A percentile compares a stretch with the other conserved stretches of the same genome.
Evolutionary conservation across 805 yeast species (phyloP).

Genomic region (Lipomyces yamadae): DNA sequence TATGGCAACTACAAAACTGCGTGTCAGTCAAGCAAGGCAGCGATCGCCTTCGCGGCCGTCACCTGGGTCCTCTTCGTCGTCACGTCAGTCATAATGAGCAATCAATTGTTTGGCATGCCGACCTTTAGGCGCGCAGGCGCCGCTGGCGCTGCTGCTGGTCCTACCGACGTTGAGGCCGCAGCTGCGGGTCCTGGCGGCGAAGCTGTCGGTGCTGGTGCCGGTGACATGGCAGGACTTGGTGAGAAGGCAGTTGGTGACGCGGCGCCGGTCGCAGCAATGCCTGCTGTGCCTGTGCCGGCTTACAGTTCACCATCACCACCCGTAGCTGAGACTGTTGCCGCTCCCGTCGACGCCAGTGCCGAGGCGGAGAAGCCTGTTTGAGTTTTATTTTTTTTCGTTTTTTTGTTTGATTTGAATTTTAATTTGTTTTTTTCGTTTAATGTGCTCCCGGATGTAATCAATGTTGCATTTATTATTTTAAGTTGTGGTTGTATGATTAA

Average conservation of each 20-base stretch:
- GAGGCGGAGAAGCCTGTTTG: background rate
- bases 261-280: background rate
- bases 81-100: conserved; percentile 14
- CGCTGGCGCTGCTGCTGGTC: conserved; percentile 89
- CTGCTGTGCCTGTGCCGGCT: background rate
- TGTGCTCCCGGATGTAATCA: too few relatives aligned
- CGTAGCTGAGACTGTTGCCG: background rate
- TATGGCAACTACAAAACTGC: conserved; percentile 3
- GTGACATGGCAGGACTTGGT: background rate
- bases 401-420: background rate
- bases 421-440: background rate
- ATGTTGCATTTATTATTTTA: too few relatives aligned
- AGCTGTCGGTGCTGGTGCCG: conserved; percentile 53
- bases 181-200: conserved; percentile 59
- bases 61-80: conserved; percentile 26
- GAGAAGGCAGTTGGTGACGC: background rate
- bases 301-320: background rate
- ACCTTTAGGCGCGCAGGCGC: conserved; percentile 64
- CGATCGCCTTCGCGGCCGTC: conserved; percentile 35
- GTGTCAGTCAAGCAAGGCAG: conserved; percentile 37
- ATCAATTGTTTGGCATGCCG: background rate
- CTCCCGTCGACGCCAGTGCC: background rate
- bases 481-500: too few relatives aligned
- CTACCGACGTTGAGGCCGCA: conserved; percentile 67
- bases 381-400: background rate